These are phyloP conservation scores for Fusarium nodosum DNA, from an alignment of 2,329 filamentous ascomycete species.

Conservation along the genomic window DNA sequence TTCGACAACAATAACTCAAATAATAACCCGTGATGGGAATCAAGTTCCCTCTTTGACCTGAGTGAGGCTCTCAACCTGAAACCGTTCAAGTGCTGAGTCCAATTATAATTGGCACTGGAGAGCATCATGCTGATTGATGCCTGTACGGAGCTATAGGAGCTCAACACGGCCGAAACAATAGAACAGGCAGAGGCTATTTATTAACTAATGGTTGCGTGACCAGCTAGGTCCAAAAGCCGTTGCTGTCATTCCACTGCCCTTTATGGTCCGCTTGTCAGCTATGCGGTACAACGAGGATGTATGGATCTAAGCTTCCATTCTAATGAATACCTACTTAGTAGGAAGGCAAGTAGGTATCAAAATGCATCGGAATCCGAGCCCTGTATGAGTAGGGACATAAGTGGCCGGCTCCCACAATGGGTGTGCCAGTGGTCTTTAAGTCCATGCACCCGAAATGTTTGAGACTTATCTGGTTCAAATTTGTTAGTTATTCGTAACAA, in stretches of 20 bases:
- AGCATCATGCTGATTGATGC: neutral
- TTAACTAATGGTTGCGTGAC: neutral
- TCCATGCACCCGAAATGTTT: constrained; percentile 10
- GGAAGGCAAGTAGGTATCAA: neutral
- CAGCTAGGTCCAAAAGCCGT: neutral
- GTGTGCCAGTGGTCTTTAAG: constrained; percentile 4
- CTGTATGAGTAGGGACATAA: neutral
- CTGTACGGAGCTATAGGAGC: neutral
- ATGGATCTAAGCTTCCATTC: neutral
- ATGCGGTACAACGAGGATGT: constrained; percentile 2
- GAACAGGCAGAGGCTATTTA: neutral
- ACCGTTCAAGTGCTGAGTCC: neutral
- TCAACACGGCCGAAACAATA: neutral
- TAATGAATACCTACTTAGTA: no score
- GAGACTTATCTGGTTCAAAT: neutral
- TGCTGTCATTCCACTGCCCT: constrained; percentile 14
- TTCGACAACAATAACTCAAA: neutral
- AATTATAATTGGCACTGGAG: neutral
- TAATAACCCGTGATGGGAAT: neutral
- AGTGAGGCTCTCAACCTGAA: neutral
- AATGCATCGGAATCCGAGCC: neutral
- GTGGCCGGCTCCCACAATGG: neutral
- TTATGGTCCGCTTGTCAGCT: neutral
- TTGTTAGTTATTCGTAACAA: neutral
- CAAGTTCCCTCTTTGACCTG: neutral